Conservation (phyloP, 257 asterid genomes). For the Thymus mandschuricus region DNA sequence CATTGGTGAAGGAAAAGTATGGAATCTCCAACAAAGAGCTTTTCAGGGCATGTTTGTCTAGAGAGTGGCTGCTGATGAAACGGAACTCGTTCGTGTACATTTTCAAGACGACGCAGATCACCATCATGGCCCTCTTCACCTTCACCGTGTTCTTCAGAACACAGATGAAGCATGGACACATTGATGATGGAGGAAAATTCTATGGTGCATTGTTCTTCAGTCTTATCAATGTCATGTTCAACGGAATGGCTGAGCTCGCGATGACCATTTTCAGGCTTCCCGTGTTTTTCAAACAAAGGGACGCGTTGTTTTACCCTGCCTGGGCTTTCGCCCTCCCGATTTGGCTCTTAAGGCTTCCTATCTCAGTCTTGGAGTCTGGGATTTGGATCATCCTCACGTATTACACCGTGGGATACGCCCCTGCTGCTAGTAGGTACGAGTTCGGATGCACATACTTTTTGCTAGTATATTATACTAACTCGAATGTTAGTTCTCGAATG, state of each 20-base stretch:
- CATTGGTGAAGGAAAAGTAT: constrained; percentile 59
- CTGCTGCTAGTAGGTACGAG: constrained; percentile 61
- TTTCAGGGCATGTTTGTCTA: constrained; percentile 61
- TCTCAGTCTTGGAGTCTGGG: constrained; percentile 62
- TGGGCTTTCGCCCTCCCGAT: constrained; percentile 79
- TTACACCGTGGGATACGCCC: constrained; percentile 77
- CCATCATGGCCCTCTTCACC: constrained; percentile 67
- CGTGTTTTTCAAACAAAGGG: constrained; percentile 70
- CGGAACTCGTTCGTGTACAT: constrained; percentile 66
- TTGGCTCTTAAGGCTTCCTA: constrained; percentile 69
- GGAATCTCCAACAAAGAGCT: constrained; percentile 69
- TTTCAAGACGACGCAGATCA: constrained; percentile 69
- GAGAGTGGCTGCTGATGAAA: constrained; percentile 73
- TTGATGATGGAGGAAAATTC: constrained; percentile 63
- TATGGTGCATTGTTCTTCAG: constrained; percentile 72
- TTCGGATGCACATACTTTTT: neutral
- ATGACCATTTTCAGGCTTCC: constrained; percentile 71
- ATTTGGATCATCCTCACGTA: constrained; percentile 73
- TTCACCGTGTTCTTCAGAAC: constrained; percentile 77
- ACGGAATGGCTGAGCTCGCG: constrained; percentile 77
- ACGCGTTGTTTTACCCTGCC: constrained; percentile 64
- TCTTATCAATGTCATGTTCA: constrained; percentile 72
- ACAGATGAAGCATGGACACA: constrained; percentile 57
- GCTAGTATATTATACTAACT: neutral
- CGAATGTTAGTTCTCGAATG: neutral